Conservation (phyloP, 805 yeast genomes). For the Metschnikowia koreensis region DNA sequence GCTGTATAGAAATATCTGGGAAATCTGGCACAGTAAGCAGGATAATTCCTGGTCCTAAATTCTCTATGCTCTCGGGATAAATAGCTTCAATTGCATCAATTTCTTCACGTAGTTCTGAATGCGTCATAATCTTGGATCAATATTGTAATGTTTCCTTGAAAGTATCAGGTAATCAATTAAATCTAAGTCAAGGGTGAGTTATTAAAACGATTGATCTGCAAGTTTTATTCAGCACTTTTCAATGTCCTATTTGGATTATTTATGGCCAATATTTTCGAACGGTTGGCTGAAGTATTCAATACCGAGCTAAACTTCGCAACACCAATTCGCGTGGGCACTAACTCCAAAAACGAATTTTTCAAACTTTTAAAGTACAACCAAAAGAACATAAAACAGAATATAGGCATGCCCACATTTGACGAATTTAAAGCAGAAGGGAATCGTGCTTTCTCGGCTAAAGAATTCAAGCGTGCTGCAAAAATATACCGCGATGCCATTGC, state of each 20-base stretch:
- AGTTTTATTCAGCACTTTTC: too few relatives aligned
- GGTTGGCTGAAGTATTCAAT: too few relatives aligned
- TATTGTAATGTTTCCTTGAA: background rate
- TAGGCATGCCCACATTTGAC: conserved; percentile 22
- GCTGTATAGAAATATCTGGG: conserved; percentile 55
- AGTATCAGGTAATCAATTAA: too few relatives aligned
- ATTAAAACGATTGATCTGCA: too few relatives aligned
- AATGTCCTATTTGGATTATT: too few relatives aligned
- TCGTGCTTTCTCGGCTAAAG: conserved; percentile 42
- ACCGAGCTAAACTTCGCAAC: background rate
- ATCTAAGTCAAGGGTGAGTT: too few relatives aligned
- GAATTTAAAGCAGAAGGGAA: conserved; percentile 50
- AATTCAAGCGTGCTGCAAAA: conserved; percentile 51
- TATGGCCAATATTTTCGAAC: too few relatives aligned
- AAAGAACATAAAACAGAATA: background rate
- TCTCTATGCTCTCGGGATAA: conserved; percentile 61
- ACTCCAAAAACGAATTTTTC: background rate
- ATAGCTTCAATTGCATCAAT: conserved; percentile 83
- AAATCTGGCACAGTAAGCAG: conserved; percentile 61
- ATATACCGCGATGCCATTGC: conserved; percentile 57
- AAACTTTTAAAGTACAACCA: background rate
- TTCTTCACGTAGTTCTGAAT: conserved; percentile 50
- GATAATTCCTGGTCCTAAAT: conserved; percentile 37
- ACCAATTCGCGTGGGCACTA: background rate
- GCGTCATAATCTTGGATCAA: conserved; percentile 2